These are phyloP conservation scores for Pholiota microspora DNA, from an alignment of 768 basidiomycete species.

Conservation along the genomic window DNA sequence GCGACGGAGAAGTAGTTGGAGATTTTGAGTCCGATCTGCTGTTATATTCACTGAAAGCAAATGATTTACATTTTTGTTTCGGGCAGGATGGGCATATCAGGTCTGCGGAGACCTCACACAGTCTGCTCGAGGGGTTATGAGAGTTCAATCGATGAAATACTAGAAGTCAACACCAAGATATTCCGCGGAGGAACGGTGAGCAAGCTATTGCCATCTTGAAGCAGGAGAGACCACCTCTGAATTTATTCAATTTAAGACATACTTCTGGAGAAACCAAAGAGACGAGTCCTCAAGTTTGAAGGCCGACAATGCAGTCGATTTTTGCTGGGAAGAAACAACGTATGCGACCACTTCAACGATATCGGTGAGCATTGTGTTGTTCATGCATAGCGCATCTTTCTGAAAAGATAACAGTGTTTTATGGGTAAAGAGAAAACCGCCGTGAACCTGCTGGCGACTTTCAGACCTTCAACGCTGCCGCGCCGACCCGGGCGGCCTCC, in stretches of 20 bases:
- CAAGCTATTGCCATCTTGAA: not conserved
- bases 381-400: not conserved
- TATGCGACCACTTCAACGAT: slow-evolving; percentile 10
- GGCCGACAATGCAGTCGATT: slow-evolving; percentile 4
- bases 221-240: not conserved
- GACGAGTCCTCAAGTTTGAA: slow-evolving; percentile 3
- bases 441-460: slow-evolving; percentile 34
- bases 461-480: slow-evolving; percentile 31
- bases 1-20: slow-evolving; percentile 42
- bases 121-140: slow-evolving; percentile 37
- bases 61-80: not conserved
- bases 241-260: slow-evolving; percentile 10
- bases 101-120: slow-evolving; percentile 24
- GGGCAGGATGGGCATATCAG: slow-evolving; percentile 29
- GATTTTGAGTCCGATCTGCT: slow-evolving; percentile 42
- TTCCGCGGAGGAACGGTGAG: slow-evolving; percentile 30
- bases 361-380: slow-evolving; percentile 2
- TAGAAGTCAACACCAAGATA: slow-evolving; percentile 30
- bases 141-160: slow-evolving; percentile 32
- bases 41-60: not conserved
- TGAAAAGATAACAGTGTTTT: slow-evolving; percentile 30
- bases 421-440: slow-evolving; percentile 34
- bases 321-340: slow-evolving; percentile 17
- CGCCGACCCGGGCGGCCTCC: slow-evolving; percentile 32
- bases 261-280: slow-evolving; percentile 17